phyloP scores from a whole-genome alignment of 768 basidiomycete species.

The Dentipellis fragilis region DNA sequence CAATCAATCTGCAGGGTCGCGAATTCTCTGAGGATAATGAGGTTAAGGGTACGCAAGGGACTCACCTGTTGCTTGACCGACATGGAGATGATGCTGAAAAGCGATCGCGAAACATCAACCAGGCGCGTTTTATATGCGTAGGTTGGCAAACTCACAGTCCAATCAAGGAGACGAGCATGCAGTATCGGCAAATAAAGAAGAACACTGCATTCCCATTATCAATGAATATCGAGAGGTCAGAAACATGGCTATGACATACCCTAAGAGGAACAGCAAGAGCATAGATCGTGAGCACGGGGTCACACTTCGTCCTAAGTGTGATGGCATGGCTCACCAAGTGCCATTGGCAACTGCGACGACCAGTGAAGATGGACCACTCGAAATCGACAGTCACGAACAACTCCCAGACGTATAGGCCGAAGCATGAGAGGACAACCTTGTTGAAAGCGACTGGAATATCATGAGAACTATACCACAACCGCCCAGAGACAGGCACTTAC shows the following conservation, averaged over 20 bases:
- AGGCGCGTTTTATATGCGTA: background rate
- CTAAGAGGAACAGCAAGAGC: no score
- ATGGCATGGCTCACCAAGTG: constrained; percentile 29
- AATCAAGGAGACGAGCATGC: background rate
- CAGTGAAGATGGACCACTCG: constrained; percentile 53
- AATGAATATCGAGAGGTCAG: no score
- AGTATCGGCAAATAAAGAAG: background rate
- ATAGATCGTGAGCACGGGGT: no score
- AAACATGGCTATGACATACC: no score
- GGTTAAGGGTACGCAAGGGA: background rate
- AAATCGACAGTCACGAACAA: constrained; percentile 52
- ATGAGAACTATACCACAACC: no score
- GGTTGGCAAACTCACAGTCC: background rate
- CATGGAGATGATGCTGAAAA: background rate
- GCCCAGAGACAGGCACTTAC: no score
- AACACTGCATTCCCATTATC: background rate
- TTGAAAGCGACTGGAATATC: constrained; percentile 38
- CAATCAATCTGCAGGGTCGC: background rate
- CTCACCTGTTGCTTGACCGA: background rate
- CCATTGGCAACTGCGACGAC: constrained; percentile 55
- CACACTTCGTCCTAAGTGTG: no score
- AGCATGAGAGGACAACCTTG: constrained; percentile 49
- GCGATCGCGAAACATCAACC: background rate
- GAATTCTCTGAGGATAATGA: background rate
- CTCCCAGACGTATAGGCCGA: constrained; percentile 64